phyloP scores from a whole-genome alignment of 306 rosid genomes.

The Cucurbita maxima region DNA sequence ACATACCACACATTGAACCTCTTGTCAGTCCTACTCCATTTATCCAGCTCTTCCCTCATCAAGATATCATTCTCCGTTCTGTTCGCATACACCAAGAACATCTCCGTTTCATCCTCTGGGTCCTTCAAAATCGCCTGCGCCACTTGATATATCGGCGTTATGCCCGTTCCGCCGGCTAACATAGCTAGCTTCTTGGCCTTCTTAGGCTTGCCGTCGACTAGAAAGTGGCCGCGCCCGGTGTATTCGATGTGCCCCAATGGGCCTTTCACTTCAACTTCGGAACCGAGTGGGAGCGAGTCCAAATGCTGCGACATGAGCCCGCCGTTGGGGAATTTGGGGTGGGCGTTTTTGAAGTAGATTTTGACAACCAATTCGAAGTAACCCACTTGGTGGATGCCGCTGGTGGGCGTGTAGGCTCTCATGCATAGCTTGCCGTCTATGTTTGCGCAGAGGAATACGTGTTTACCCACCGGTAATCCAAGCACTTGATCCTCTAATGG shows the following conservation, averaged over 20 bases:
- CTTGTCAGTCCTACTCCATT: slow-evolving; percentile 35
- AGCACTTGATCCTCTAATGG: slow-evolving; percentile 41
- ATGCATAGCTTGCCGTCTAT: slow-evolving; percentile 54
- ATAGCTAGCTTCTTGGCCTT: slow-evolving; percentile 45
- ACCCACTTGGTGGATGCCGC: slow-evolving; percentile 34
- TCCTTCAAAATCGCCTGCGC: slow-evolving; percentile 53
- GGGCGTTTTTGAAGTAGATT: slow-evolving; percentile 42
- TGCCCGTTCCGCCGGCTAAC: slow-evolving; percentile 91
- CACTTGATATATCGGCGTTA: slow-evolving; percentile 72
- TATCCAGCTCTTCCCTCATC: slow-evolving; percentile 50
- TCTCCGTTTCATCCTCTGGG: slow-evolving; percentile 49
- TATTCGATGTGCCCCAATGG: slow-evolving; percentile 82
- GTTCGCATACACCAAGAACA: slow-evolving; percentile 61
- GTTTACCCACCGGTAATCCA: slow-evolving; percentile 70
- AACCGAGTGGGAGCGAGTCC: slow-evolving; percentile 38
- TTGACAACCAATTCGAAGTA: slow-evolving; percentile 62
- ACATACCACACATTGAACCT: slow-evolving; percentile 71
- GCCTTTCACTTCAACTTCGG: slow-evolving; percentile 48
- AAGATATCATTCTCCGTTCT: slow-evolving; percentile 56
- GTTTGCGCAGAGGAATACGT: slow-evolving; percentile 43
- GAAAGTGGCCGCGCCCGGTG: slow-evolving; percentile 37
- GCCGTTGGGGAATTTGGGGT: slow-evolving; percentile 58
- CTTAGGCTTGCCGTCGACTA: slow-evolving; percentile 34
- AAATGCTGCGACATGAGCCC: slow-evolving; percentile 60
- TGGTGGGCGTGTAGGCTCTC: slow-evolving; percentile 77